A percentile compares a stretch with the other conserved stretches of the same genome.
These are phyloP conservation scores for Pistacia vera DNA, from an alignment of 345 rosid species.

Conservation along the genomic window DNA sequence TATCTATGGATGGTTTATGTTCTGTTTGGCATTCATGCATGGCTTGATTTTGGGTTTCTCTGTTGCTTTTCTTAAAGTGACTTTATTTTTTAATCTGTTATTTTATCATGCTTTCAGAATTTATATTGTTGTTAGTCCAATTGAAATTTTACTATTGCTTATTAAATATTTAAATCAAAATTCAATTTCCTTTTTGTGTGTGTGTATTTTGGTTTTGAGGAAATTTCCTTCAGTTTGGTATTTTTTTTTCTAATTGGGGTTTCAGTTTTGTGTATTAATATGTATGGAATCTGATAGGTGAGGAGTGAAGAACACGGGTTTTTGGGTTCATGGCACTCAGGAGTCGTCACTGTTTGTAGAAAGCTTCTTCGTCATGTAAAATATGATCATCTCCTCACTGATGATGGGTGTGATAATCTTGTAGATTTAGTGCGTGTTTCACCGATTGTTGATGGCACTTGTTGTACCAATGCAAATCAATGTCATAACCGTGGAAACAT, in stretches of 20 bases:
- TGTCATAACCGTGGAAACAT: constrained; percentile 40
- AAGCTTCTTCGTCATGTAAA: constrained; percentile 30
- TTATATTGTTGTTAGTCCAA: background rate
- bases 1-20: background rate
- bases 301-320: constrained; percentile 77
- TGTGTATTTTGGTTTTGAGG: background rate
- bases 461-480: constrained; percentile 12
- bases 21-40: constrained; percentile 24
- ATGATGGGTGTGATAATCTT: constrained; percentile 38
- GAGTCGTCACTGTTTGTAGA: constrained; percentile 37
- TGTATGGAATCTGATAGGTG: constrained; percentile 41
- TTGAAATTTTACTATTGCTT: background rate
- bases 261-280: background rate
- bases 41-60: background rate
- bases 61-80: background rate
- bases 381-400: constrained; percentile 57
- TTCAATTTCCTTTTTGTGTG: background rate
- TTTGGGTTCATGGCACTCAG: constrained; percentile 78
- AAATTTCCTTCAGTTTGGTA: background rate
- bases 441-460: constrained; percentile 32
- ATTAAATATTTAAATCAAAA: background rate
- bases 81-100: background rate
- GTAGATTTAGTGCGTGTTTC: constrained; percentile 49
- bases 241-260: background rate
- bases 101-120: background rate